Conservation (phyloP, 352 stramenopile genomes). For the Peronospora farinosa region DNA sequence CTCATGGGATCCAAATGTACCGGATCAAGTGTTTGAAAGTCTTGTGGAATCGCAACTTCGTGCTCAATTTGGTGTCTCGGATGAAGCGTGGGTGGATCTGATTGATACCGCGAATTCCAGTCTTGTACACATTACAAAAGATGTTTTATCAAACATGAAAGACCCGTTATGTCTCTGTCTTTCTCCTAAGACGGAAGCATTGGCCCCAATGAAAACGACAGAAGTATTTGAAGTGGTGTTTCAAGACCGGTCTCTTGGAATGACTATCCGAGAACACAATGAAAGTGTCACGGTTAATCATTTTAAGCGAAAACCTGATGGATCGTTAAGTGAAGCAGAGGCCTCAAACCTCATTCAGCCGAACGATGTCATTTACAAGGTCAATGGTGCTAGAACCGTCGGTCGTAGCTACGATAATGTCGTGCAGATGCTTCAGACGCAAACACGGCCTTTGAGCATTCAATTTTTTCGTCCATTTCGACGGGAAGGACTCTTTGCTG, state of each 20-base stretch:
- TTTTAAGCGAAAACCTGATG: conserved; percentile 63
- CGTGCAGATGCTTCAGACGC: conserved; percentile 82
- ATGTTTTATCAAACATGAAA: conserved; percentile 43
- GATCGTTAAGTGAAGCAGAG: conserved; percentile 47
- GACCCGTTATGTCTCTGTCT: conserved; percentile 74
- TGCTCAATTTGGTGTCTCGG: conserved; percentile 67
- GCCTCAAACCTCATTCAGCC: conserved; percentile 46
- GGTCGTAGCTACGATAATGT: conserved; percentile 75
- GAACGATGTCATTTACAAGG: conserved; percentile 85
- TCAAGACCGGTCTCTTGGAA: conserved; percentile 57
- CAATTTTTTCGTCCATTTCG: conserved; percentile 78
- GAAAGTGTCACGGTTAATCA: conserved; percentile 83
- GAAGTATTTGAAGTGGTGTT: conserved; percentile 81
- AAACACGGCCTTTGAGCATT: conserved; percentile 62
- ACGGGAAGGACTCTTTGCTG: conserved; percentile 73
- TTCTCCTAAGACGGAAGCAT: conserved; percentile 76
- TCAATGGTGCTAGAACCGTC: conserved; percentile 66
- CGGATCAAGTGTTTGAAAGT: conserved; percentile 76
- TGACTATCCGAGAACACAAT: conserved; percentile 81
- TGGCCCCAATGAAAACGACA: conserved; percentile 70
- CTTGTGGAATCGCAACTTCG: conserved; percentile 74
- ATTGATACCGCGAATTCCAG: conserved; percentile 78
- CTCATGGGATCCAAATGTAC: conserved; percentile 72
- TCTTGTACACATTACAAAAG: conserved; percentile 79
- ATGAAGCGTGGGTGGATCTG: conserved; percentile 83